Evolutionary conservation across 805 yeast genomes (phyloP).

Genomic region (Starmerella etchellsii): DNA sequence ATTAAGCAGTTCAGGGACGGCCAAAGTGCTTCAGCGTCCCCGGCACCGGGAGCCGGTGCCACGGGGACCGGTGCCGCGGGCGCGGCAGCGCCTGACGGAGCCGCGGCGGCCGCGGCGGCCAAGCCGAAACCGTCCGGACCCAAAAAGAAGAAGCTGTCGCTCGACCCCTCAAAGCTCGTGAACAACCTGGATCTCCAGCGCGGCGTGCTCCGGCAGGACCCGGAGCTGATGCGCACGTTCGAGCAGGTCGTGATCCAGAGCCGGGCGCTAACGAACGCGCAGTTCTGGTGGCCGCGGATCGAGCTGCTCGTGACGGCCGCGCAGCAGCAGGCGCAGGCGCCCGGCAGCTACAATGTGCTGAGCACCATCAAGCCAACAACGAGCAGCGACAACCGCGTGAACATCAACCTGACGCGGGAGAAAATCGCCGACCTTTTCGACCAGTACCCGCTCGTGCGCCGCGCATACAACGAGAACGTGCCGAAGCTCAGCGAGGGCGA

Average conservation of each 20-base stretch:
- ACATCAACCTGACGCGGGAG: conserved; percentile 82
- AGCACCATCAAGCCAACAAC: conserved; percentile 92
- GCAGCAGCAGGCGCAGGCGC: conserved; percentile 65
- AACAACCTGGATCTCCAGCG: conserved; percentile 70
- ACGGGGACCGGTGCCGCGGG: conserved; percentile 24
- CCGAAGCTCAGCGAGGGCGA: conserved; percentile 82
- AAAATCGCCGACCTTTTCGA: conserved; percentile 79
- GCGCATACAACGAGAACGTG: conserved; percentile 81
- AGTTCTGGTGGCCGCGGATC: conserved; percentile 77
- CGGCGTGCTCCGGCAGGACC: conserved; percentile 55
- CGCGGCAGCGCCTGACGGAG: conserved; percentile 31
- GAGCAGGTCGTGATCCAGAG: conserved; percentile 74
- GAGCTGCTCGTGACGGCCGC: conserved; percentile 77
- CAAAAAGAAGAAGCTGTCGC: conserved; percentile 23
- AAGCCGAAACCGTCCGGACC: not conserved
- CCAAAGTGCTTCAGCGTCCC: conserved; percentile 30
- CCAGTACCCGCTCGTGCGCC: conserved; percentile 82
- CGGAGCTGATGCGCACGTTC: conserved; percentile 57
- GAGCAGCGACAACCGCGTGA: conserved; percentile 81
- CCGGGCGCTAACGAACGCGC: conserved; percentile 56
- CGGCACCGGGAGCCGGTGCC: conserved; percentile 34
- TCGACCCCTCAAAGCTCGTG: conserved; percentile 48
- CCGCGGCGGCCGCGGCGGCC: not conserved
- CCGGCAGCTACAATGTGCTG: conserved; percentile 87
- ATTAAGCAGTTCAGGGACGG: conserved; percentile 38